phyloP scores from a whole-genome alignment of 495 filamentous ascomycete genomes.

The Penicillium ucsense region DNA sequence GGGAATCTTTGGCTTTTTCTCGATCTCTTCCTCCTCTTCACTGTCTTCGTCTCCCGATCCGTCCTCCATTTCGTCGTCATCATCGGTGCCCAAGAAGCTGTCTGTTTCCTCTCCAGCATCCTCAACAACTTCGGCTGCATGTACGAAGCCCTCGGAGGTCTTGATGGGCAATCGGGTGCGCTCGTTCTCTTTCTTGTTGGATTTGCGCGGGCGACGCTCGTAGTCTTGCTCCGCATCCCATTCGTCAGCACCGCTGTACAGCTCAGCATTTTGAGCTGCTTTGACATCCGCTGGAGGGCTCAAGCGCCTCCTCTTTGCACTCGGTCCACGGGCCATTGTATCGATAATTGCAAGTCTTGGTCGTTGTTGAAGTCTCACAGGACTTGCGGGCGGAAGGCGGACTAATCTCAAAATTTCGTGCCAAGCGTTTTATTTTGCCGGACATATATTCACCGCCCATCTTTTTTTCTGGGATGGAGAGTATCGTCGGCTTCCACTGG shows the following conservation, averaged over 20 bases:
- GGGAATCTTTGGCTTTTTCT: conserved; percentile 51
- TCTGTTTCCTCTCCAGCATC: conserved; percentile 40
- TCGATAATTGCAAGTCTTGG: conserved; percentile 1
- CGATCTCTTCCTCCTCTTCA: conserved; percentile 40
- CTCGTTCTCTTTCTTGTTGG: conserved; percentile 59
- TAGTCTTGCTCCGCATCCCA: conserved; percentile 94
- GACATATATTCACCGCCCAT: background rate
- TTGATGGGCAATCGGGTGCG: conserved; percentile 74
- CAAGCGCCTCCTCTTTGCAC: conserved; percentile 44
- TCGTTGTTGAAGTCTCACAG: conserved; percentile 16
- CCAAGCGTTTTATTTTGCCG: conserved; percentile 11
- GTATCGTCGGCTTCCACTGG: background rate
- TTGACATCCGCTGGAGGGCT: conserved; percentile 40
- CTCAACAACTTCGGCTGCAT: conserved; percentile 41
- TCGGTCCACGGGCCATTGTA: conserved; percentile 39
- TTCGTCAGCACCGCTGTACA: conserved; percentile 35
- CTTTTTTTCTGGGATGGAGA: background rate
- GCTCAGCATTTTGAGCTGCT: conserved; percentile 26
- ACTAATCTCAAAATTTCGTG: conserved; percentile 5
- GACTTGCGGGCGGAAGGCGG: conserved; percentile 13
- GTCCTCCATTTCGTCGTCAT: conserved; percentile 31
- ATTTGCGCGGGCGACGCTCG: conserved; percentile 66
- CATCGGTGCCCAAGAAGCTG: conserved; percentile 42
- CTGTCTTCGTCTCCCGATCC: conserved; percentile 38
- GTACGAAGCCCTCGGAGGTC: conserved; percentile 62